phyloP scores from a whole-genome alignment of 148 eudicot species.

The Pouteria glomerata region DNA sequence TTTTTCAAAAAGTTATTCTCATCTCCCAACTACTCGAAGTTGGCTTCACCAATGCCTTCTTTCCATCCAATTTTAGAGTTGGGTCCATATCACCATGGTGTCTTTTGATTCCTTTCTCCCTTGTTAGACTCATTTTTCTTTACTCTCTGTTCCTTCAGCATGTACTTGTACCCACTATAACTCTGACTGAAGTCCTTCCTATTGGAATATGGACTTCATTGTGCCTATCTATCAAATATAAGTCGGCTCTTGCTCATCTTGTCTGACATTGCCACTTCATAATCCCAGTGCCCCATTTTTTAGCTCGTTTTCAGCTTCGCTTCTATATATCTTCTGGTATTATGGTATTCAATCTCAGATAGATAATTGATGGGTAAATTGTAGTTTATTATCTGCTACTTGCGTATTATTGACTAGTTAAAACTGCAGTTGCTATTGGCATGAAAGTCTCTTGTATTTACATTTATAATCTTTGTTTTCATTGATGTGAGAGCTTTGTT shows the following conservation, averaged over 20 bases:
- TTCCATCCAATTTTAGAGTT: not conserved
- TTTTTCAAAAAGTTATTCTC: not conserved
- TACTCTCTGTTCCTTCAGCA: not conserved
- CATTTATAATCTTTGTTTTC: not conserved
- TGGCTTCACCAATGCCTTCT: not conserved
- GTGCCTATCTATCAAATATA: not conserved
- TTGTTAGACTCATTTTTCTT: not conserved
- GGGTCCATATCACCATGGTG: not conserved
- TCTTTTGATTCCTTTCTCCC: not conserved
- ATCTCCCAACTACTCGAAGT: not conserved
- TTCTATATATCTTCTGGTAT: not conserved
- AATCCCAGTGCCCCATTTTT: not conserved
- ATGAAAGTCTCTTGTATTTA: not conserved
- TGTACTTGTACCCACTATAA: not conserved
- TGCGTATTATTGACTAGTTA: not conserved
- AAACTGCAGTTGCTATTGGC: not conserved
- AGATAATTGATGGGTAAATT: not conserved
- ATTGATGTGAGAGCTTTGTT: not conserved
- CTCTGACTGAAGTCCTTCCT: not conserved
- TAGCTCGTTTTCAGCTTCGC: not conserved
- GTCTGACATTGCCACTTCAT: not conserved
- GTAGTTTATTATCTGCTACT: not conserved
- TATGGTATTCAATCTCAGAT: not conserved
- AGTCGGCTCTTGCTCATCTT: conserved; percentile 2
- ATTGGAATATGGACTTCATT: not conserved